Conservation (phyloP, 2,329 filamentous ascomycete genomes). For the Alternaria viburni region DNA sequence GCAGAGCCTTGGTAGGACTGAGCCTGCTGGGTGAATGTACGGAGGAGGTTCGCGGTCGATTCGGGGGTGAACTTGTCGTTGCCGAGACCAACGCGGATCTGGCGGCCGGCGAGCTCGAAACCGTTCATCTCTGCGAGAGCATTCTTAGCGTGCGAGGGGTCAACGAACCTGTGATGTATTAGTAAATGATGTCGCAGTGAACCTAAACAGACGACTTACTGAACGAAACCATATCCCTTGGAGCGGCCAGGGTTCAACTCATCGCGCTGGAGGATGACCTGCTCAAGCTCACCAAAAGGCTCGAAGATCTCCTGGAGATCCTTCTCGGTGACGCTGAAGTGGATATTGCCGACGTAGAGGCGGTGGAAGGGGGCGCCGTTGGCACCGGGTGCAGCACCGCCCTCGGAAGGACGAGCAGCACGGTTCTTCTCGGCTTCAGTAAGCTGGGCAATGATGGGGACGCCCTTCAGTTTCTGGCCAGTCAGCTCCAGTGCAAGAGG, state of each 20-base stretch:
- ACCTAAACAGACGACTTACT: conserved; percentile 67
- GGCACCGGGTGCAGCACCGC: conserved; percentile 67
- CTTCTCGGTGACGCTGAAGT: conserved; percentile 97
- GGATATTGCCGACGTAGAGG: conserved; percentile 98
- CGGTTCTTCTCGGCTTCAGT: conserved; percentile 99
- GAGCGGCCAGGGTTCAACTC: conserved; percentile 65
- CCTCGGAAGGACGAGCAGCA: conserved; percentile 77
- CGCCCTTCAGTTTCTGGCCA: conserved; percentile 97
- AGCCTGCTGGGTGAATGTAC: conserved; percentile 77
- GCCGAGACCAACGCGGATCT: conserved; percentile 97
- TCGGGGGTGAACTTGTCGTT: conserved; percentile 99
- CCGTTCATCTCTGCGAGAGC: conserved; percentile 99
- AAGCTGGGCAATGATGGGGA: conserved; percentile 96
- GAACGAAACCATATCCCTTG: conserved; percentile 96
- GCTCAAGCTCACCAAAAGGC: conserved; percentile 96
- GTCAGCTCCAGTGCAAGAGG: conserved; percentile 94
- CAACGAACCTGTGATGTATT: conserved; percentile 75
- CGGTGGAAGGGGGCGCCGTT: conserved; percentile 95
- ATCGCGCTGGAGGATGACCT: conserved; percentile 96
- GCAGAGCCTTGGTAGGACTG: conserved; percentile 81
- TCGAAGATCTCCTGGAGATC: conserved; percentile 97
- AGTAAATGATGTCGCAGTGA: conserved; percentile 7
- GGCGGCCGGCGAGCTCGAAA: conserved; percentile 95
- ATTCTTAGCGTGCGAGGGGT: conserved; percentile 89
- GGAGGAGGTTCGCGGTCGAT: conserved; percentile 88